These are phyloP conservation scores for Didymella keratinophila DNA, from an alignment of 2,329 filamentous ascomycete genomes.

Conservation along the genomic window DNA sequence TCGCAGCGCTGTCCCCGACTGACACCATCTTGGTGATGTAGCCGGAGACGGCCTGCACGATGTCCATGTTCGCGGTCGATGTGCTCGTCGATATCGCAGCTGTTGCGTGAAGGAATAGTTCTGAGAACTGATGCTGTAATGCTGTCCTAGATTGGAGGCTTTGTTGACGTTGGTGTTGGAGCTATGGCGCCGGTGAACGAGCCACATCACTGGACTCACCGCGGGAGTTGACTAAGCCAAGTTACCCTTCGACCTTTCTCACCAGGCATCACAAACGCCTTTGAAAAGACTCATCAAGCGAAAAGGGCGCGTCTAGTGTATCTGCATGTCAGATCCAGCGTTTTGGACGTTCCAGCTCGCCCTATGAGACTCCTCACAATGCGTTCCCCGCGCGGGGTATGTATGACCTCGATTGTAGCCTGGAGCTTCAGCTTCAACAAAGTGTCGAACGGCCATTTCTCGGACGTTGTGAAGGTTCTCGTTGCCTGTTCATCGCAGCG, in stretches of 20 bases:
- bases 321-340: background rate
- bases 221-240: slow-evolving; percentile 10
- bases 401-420: background rate
- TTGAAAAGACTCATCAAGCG: too few species aligned
- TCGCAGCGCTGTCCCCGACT: slow-evolving; percentile 74
- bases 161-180: slow-evolving; percentile 13
- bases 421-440: background rate
- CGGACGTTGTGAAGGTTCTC: background rate
- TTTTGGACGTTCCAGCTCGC: background rate
- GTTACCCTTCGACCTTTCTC: background rate
- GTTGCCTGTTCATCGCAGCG: background rate
- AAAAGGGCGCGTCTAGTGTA: background rate
- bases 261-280: too few species aligned
- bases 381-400: slow-evolving; percentile 2
- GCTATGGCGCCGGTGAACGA: slow-evolving; percentile 14
- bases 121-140: background rate
- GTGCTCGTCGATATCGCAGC: background rate
- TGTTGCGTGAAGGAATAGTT: background rate
- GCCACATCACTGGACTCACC: slow-evolving; percentile 12
- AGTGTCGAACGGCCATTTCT: background rate
- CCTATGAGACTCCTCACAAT: background rate
- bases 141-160: background rate
- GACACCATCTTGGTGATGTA: slow-evolving; percentile 98
- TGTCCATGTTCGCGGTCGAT: slow-evolving; percentile 72
- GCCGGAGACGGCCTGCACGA: slow-evolving; percentile 88